Conservation (phyloP, 2,329 filamentous ascomycete species). For the Fonsecaea monophora region DNA sequence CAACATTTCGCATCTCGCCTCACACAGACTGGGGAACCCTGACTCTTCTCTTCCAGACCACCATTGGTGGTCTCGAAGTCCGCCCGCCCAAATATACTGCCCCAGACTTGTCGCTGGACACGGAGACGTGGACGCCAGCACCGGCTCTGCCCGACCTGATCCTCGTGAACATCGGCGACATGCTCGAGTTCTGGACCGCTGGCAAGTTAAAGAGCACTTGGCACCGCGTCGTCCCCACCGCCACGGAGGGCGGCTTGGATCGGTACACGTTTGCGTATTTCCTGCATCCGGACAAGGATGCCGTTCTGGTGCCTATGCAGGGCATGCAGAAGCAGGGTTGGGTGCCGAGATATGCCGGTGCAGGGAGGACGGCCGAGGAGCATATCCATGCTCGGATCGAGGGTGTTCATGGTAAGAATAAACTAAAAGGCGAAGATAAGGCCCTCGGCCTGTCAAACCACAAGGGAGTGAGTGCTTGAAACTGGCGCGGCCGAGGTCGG, state of each 20-base stretch:
- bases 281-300: slow-evolving; percentile 27
- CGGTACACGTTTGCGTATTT: slow-evolving; percentile 31
- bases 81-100: slow-evolving; percentile 25
- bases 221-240: slow-evolving; percentile 26
- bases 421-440: background rate
- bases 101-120: slow-evolving; percentile 5
- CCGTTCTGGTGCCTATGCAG: slow-evolving; percentile 27
- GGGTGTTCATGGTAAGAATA: slow-evolving; percentile 12
- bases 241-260: slow-evolving; percentile 18
- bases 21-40: slow-evolving; percentile 34
- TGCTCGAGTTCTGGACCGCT: slow-evolving; percentile 33
- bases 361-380: slow-evolving; percentile 24
- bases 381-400: slow-evolving; percentile 30
- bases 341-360: slow-evolving; percentile 28
- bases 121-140: slow-evolving; percentile 24
- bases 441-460: background rate
- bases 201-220: slow-evolving; percentile 29
- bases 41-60: slow-evolving; percentile 31
- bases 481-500: background rate
- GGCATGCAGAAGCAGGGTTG: slow-evolving; percentile 24
- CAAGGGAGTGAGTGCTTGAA: background rate
- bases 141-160: slow-evolving; percentile 24
- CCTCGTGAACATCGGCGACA: slow-evolving; percentile 29
- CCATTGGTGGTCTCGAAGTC: slow-evolving; percentile 30
- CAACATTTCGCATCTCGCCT: slow-evolving; percentile 26